Percentiles rank a stretch among this genome's conserved stretches.
phyloP scores from a whole-genome alignment of 768 basidiomycete species.

The Dictyophora rubrovolvata region DNA sequence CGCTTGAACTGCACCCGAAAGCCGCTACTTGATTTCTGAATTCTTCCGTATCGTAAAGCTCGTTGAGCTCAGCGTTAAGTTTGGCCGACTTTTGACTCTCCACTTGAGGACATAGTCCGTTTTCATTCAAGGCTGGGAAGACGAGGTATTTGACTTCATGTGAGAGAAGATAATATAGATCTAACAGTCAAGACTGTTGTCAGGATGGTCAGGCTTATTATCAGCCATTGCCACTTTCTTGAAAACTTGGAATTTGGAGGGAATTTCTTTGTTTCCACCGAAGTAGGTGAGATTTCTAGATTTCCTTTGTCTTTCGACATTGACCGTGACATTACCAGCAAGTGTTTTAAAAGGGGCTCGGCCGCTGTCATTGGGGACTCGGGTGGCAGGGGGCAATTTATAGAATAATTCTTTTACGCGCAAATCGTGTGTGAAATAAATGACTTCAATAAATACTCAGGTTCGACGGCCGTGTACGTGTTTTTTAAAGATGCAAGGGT shows the following conservation, averaged over 20 bases:
- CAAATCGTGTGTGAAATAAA: too few species aligned
- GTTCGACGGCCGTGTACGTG: too few species aligned
- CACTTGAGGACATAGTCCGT: conserved; percentile 25
- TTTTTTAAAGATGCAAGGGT: too few species aligned
- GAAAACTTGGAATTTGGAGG: not conserved
- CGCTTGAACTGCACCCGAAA: conserved; percentile 34
- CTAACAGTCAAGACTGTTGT: not conserved
- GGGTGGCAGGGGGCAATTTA: too few species aligned
- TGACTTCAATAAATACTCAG: too few species aligned
- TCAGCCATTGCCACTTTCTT: not conserved
- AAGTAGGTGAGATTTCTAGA: too few species aligned
- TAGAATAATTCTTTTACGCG: too few species aligned
- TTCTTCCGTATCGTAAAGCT: conserved; percentile 22
- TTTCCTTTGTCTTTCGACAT: too few species aligned
- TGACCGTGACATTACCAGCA: too few species aligned
- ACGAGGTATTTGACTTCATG: not conserved
- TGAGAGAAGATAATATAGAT: not conserved
- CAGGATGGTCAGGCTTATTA: not conserved
- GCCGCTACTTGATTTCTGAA: conserved; percentile 37
- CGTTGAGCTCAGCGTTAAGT: conserved; percentile 24
- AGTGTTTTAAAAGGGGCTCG: too few species aligned
- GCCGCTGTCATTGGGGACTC: too few species aligned
- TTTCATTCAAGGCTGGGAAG: not conserved
- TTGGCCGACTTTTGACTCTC: conserved; percentile 21
- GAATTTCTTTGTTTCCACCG: too few species aligned